Evolutionary conservation across 768 basidiomycete genomes (phyloP).

Genomic region (Lenzites betulinus): DNA sequence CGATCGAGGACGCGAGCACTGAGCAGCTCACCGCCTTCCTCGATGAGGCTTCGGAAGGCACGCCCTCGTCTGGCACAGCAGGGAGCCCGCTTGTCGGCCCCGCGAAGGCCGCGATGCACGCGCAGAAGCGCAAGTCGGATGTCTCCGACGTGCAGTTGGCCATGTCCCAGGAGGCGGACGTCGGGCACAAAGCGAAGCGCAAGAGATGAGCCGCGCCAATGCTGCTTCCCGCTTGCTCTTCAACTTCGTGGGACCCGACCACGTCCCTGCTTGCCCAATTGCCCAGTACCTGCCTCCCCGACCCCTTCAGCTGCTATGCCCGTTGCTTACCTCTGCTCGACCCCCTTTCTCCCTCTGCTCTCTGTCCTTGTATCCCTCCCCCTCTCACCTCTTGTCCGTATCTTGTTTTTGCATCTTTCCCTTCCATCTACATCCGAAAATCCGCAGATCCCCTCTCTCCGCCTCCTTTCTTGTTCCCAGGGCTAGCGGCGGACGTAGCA

Average conservation of each 20-base stretch:
- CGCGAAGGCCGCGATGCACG: background rate
- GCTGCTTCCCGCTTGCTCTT: too few relatives aligned
- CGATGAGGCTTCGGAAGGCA: conserved; percentile 41
- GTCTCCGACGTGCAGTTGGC: conserved; percentile 26
- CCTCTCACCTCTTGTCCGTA: background rate
- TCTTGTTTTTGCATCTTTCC: background rate
- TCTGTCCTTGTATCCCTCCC: background rate
- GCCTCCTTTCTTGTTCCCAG: background rate
- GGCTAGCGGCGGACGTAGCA: background rate
- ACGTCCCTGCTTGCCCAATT: background rate
- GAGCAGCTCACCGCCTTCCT: conserved; percentile 45
- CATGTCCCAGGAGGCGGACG: conserved; percentile 3
- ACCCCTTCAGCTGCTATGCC: background rate
- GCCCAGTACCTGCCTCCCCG: background rate
- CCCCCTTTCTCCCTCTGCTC: background rate
- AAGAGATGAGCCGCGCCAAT: conserved; percentile 26
- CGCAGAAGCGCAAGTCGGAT: conserved; percentile 34
- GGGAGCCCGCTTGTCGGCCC: conserved; percentile 12
- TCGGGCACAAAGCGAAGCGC: conserved; percentile 28
- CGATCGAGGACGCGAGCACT: conserved; percentile 35
- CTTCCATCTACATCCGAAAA: background rate
- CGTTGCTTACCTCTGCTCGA: background rate
- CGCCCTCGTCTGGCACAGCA: background rate
- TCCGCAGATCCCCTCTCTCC: background rate
- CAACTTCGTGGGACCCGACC: too few relatives aligned